Conservation (phyloP, 2,329 filamentous ascomycete species). For the Curvularia lunata region DNA sequence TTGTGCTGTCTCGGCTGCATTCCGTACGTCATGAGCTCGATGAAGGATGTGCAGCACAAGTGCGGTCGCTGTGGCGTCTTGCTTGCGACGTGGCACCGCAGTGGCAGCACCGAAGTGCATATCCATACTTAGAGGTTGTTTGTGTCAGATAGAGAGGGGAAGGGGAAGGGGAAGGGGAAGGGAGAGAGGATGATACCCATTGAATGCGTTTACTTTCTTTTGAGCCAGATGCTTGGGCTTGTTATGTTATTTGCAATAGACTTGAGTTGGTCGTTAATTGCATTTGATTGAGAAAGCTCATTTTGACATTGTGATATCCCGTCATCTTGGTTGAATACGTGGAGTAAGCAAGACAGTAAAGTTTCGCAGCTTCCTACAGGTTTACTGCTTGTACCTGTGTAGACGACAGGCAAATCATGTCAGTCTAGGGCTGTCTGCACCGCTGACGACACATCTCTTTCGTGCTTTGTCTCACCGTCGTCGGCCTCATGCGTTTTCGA, state of each 20-base stretch:
- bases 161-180: neutral
- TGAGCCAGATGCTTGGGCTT: neutral
- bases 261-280: too few species aligned
- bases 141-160: neutral
- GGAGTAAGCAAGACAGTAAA: too few species aligned
- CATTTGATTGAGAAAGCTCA: too few species aligned
- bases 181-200: slow-evolving; percentile 20
- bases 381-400: too few species aligned
- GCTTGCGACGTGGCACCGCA: slow-evolving; percentile 58
- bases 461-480: neutral
- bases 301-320: too few species aligned
- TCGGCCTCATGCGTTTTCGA: neutral
- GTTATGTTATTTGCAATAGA: neutral
- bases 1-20: slow-evolving; percentile 56
- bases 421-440: too few species aligned
- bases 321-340: too few species aligned
- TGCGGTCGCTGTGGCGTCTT: slow-evolving; percentile 55
- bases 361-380: too few species aligned
- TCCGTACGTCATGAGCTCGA: slow-evolving; percentile 55
- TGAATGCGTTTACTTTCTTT: neutral
- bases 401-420: too few species aligned
- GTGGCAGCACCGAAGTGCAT: slow-evolving; percentile 55
- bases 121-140: slow-evolving; percentile 39
- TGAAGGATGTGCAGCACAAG: slow-evolving; percentile 58
- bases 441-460: too few species aligned